Base-by-base conservation (phyloP, 2,329 filamentous ascomycete species). In the Aspergillus pseudoterreus region DNA sequence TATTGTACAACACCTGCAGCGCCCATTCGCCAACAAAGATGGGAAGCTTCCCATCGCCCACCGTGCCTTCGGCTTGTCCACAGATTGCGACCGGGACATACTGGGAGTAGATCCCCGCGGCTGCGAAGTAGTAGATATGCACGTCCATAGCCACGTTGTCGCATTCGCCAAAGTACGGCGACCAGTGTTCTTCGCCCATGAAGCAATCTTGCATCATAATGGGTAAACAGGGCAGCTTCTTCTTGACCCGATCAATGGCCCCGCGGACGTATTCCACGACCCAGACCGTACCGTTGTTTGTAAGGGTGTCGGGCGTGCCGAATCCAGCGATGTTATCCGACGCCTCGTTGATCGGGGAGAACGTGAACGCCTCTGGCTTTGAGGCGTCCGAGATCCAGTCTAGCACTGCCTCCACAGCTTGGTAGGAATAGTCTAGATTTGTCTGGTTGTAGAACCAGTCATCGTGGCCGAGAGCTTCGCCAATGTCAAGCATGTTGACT, bases 201-300 rank as follows among this genome's bases (percentile, higher is more conserved):
- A 63, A 63, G 36, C 58, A 59, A 2, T 59, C 61, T 47, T 63
- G 61, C 30, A 63, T 48, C 61, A 63, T 63, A 4, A 63, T 51
- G 3, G 60, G 61, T 17, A 53, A 8, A 15, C 33, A 33, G 9
- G 47, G 47, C 11, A 60, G 52, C 3, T 43, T 43, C 2, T 27
- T 33, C 19, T 59, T 55, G 6, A 56, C 51, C 1, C 43, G 54
- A 4, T 47, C 52, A 9, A 60, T 41, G 5, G 61, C 59, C 4
- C 52, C 51, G 5, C 54, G 42, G 30, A 58, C 54, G 30, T 62
- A 62, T 19, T 55, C 48, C 42, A 58, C 15, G 19, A 63, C 39
- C 60, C 60, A 63, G 2, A 15, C 32, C 2, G 60, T 59, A 9
- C 60, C 60, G 4, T 50, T 41, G 9, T 55, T 55, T 1, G 57